phyloP scores from a whole-genome alignment of 73 alveolate genomes.

The Halteria grandinella region DNA sequence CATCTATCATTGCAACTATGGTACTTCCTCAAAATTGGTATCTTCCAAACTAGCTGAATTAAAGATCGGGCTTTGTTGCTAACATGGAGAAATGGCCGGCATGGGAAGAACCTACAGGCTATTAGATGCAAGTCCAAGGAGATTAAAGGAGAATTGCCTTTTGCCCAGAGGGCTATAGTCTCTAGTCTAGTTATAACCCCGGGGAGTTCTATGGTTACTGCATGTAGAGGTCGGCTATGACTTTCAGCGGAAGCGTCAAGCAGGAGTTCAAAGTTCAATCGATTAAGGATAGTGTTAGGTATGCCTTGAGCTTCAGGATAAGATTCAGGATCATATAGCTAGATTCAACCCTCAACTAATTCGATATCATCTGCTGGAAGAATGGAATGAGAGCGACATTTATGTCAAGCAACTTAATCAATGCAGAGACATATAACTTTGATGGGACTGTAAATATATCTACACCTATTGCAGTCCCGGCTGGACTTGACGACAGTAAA shows the following conservation, averaged over 20 bases:
- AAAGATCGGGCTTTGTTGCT: too few species aligned
- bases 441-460: too few species aligned
- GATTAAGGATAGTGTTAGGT: neutral
- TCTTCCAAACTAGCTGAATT: too few species aligned
- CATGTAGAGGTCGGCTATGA: conserved; percentile 9
- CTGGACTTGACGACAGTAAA: neutral
- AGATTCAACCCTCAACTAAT: too few species aligned
- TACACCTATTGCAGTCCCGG: too few species aligned
- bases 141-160: neutral
- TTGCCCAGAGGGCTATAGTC: conserved; percentile 35
- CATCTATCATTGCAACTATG: too few species aligned
- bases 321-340: neutral
- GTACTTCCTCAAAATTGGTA: too few species aligned
- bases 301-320: neutral
- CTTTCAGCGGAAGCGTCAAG: neutral
- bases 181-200: neutral
- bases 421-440: too few species aligned
- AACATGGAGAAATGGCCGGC: too few species aligned
- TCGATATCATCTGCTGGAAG: too few species aligned
- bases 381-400: too few species aligned
- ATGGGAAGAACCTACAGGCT: neutral
- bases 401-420: too few species aligned
- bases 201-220: neutral
- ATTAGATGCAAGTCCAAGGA: neutral
- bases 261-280: neutral